Conservation (phyloP, 192 early-diverging fungal genomes). For the Diversispora epigaea region DNA sequence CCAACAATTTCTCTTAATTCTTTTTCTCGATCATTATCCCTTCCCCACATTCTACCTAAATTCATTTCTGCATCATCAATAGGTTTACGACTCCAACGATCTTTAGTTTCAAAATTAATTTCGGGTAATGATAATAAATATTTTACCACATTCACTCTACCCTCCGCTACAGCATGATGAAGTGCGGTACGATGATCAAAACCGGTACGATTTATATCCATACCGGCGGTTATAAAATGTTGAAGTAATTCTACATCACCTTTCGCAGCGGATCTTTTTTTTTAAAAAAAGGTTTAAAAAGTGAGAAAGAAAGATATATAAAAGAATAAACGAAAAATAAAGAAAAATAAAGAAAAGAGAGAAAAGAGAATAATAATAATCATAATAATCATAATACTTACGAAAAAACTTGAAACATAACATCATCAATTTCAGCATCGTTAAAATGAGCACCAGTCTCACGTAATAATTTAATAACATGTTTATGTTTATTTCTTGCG, state of each 20-base stretch:
- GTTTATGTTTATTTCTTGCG: slow-evolving; percentile 56
- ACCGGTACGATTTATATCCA: slow-evolving; percentile 61
- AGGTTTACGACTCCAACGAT: slow-evolving; percentile 57
- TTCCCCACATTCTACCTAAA: slow-evolving; percentile 24
- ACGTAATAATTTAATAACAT: slow-evolving; percentile 67
- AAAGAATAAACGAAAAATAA: too few species aligned
- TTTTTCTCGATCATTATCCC: slow-evolving; percentile 18
- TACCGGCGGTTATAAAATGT: slow-evolving; percentile 61
- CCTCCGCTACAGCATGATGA: slow-evolving; percentile 62
- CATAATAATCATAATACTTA: slow-evolving; percentile 42
- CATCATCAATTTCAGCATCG: slow-evolving; percentile 74
- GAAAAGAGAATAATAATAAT: too few species aligned
- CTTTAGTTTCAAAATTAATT: slow-evolving; percentile 47
- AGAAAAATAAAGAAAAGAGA: too few species aligned
- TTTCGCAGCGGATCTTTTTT: slow-evolving; percentile 32
- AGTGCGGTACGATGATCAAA: slow-evolving; percentile 68
- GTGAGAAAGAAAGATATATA: not conserved
- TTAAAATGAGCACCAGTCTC: slow-evolving; percentile 88
- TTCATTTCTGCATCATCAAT: slow-evolving; percentile 51
- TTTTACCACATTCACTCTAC: slow-evolving; percentile 43
- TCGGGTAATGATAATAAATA: slow-evolving; percentile 47
- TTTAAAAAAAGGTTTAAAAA: not conserved
- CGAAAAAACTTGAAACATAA: slow-evolving; percentile 55
- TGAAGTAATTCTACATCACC: slow-evolving; percentile 53
- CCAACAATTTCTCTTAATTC: slow-evolving; percentile 19